Evolutionary conservation across 768 basidiomycete species (phyloP).

Genomic region (Suillus luteus): DNA sequence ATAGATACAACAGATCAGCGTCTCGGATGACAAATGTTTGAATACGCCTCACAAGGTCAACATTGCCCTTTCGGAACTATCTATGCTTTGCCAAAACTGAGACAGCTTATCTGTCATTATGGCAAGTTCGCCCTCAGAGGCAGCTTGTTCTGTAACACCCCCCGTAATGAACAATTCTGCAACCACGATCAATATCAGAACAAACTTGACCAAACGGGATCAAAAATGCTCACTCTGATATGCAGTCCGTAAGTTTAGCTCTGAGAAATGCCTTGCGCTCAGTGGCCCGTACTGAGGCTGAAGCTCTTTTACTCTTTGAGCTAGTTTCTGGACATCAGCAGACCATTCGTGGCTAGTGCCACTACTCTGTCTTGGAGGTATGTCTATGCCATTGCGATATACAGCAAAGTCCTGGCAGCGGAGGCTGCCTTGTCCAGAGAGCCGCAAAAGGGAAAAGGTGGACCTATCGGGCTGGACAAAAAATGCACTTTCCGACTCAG

Average conservation of each 20-base stretch:
- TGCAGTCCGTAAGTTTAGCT: constrained; percentile 49
- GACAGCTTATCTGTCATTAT: constrained; percentile 56
- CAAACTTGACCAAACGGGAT: not conserved
- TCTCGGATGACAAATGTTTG: constrained; percentile 5
- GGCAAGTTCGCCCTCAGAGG: constrained; percentile 37
- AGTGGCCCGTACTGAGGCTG: constrained; percentile 45
- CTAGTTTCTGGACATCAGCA: constrained; percentile 41
- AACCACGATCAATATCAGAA: constrained; percentile 19
- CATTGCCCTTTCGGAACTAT: constrained; percentile 51
- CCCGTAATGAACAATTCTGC: constrained; percentile 43
- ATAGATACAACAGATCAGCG: constrained; percentile 7
- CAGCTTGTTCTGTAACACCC: constrained; percentile 33
- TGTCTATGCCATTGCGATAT: constrained; percentile 17
- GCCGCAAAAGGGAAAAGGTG: constrained; percentile 43
- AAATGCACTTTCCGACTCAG: constrained; percentile 36
- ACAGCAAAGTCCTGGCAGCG: constrained; percentile 42
- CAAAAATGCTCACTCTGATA: constrained; percentile 55
- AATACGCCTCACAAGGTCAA: constrained; percentile 56
- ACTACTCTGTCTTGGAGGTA: not conserved
- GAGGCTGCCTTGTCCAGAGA: constrained; percentile 51
- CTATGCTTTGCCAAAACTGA: constrained; percentile 54
- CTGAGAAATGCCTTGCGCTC: constrained; percentile 44
- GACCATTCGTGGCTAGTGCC: constrained; percentile 38
- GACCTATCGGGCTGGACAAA: constrained; percentile 31
- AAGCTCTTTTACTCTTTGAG: constrained; percentile 27